Evolutionary conservation across 495 filamentous ascomycete genomes (phyloP), one percentile per base, ranked within the genome.

Genomic region (Hypoxylon rickii): DNA sequence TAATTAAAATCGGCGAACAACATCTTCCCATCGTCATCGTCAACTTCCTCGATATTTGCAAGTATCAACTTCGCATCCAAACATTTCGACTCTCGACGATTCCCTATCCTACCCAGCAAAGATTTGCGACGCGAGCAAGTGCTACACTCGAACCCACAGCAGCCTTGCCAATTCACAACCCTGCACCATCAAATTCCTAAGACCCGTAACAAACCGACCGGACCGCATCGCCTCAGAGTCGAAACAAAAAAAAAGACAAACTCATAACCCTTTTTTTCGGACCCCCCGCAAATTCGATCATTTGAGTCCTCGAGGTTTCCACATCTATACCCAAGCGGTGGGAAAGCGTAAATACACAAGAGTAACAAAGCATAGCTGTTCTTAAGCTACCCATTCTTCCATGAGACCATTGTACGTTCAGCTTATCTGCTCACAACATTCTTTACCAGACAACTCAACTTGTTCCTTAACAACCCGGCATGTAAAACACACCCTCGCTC

Each of bases 401-500:
- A 52, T 56, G 37, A 56, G 36, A 56, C 18, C 11, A 49, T 48
- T 40, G 58, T 62, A 52, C 18, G 58, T 62, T n/a, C 46, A 22
- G 24, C 44, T 15, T 39, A 21, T 36, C 37, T 24, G 18, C 44
- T 24, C 13, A 19, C 34, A n/a, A n/a, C n/a, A n/a, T n/a, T n/a
- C n/a, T n/a, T n/a, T n/a, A n/a, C n/a, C n/a, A n/a, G n/a, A n/a
- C n/a, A n/a, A n/a, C n/a, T n/a, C n/a, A n/a, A n/a, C n/a, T n/a
- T n/a, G n/a, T n/a, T n/a, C n/a, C n/a, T n/a, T n/a, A n/a, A n/a
- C n/a, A n/a, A n/a, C n/a, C n/a, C n/a, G n/a, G n/a, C n/a, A n/a
- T n/a, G n/a, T n/a, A n/a, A n/a, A n/a, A n/a, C n/a, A n/a, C n/a
- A n/a, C n/a, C n/a, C n/a, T n/a, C n/a, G n/a, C n/a, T n/a, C n/a